Evolutionary conservation across 2,329 filamentous ascomycete species (phyloP).

Genomic region (Clarireedia homoeocarpa): DNA sequence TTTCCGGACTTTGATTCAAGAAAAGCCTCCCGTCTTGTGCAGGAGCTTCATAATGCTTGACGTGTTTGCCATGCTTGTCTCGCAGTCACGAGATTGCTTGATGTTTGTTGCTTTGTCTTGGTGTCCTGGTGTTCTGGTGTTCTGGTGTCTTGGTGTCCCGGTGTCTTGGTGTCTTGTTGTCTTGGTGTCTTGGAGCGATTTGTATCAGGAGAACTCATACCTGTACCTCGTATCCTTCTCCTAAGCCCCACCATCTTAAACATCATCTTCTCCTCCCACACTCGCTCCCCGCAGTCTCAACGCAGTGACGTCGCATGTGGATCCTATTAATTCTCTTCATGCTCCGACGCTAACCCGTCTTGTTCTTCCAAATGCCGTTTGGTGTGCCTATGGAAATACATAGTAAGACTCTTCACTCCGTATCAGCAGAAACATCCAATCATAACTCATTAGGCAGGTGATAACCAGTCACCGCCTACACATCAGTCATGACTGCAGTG

Average conservation of each 20-base stretch:
- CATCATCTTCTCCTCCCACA: not conserved
- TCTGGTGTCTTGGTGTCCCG: no score
- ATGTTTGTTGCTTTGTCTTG: no score
- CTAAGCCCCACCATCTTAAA: not conserved
- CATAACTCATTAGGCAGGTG: not conserved
- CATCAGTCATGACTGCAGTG: not conserved
- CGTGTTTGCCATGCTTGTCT: not conserved
- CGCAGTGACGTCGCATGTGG: slow-evolving; percentile 5
- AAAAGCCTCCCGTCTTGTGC: not conserved
- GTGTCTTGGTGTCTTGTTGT: no score
- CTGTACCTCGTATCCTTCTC: no score
- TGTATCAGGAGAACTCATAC: no score
- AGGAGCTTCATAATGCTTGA: not conserved
- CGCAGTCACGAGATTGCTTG: not conserved
- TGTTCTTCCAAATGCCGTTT: slow-evolving; percentile 1
- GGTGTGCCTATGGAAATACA: not conserved
- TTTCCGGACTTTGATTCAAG: not conserved
- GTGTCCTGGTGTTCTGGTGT: no score
- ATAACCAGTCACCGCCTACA: not conserved
- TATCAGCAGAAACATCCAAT: not conserved
- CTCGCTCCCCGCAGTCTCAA: not conserved
- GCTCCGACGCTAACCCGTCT: not conserved
- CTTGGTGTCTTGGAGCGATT: no score
- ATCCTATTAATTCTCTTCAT: not conserved
- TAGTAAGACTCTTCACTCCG: not conserved